Percentiles rank a stretch among this genome's conserved stretches.
Conservation (phyloP, 805 yeast genomes). For the Metschnikowia gelsemii region DNA sequence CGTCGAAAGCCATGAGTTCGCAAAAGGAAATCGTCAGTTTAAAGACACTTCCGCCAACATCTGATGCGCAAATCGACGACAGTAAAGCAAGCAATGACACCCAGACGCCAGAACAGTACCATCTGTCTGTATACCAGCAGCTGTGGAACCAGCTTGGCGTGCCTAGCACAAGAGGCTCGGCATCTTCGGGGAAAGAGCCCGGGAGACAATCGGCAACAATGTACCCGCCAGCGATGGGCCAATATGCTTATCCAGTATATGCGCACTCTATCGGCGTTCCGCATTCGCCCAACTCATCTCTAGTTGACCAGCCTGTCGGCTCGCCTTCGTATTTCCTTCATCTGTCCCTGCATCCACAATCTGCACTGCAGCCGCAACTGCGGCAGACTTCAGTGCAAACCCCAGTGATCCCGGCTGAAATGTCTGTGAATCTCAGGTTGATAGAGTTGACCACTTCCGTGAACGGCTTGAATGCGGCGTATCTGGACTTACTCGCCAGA, state of each 20-base stretch:
- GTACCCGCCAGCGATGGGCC: conserved; percentile 10
- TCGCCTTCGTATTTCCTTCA: conserved; percentile 16
- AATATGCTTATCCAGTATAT: conserved; percentile 13
- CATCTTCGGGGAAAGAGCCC: conserved; percentile 6
- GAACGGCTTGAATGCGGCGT: conserved; percentile 41
- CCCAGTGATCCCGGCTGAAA: conserved; percentile 15
- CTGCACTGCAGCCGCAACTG: conserved; percentile 18
- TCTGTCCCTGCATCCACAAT: conserved; percentile 15
- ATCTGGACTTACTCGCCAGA: conserved; percentile 41
- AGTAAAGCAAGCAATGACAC: conserved; percentile 3
- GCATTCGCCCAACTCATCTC: conserved; percentile 17
- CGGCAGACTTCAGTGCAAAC: conserved; percentile 21
- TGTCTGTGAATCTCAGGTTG: conserved; percentile 25
- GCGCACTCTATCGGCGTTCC: conserved; percentile 15
- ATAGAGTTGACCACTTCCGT: conserved; percentile 41
- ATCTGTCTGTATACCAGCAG: conserved; percentile 21
- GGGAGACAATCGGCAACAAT: conserved; percentile 7
- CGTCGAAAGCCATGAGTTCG: conserved; percentile 42
- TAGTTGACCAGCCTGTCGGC: conserved; percentile 10
- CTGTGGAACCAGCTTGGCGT: conserved; percentile 21
- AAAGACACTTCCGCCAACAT: conserved; percentile 33
- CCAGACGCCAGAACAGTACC: conserved; percentile 19
- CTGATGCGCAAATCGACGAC: conserved; percentile 14
- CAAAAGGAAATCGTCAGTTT: conserved; percentile 41
- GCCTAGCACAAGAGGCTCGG: not conserved